These are phyloP conservation scores for Eucalyptus lansdowneana DNA, from an alignment of 345 rosid species.

Conservation along the genomic window DNA sequence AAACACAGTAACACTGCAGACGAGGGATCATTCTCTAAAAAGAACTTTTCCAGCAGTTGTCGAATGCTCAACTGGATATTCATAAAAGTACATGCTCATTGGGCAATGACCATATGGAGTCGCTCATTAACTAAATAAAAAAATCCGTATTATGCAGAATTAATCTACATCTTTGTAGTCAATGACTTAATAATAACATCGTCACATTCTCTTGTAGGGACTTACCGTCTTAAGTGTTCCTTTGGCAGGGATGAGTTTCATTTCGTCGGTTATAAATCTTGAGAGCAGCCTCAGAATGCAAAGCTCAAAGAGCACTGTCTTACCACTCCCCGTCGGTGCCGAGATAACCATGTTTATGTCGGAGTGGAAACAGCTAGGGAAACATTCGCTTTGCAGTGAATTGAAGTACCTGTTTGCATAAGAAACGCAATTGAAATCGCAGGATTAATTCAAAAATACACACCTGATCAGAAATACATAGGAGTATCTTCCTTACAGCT, in stretches of 20 bases:
- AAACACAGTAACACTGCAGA: not conserved
- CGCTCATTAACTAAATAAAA: not conserved
- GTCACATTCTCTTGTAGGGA: not conserved
- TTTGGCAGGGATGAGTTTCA: slow-evolving; percentile 47
- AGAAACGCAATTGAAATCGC: not conserved
- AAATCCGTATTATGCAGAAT: not conserved
- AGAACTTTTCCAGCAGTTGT: not conserved
- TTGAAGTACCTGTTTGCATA: slow-evolving; percentile 58
- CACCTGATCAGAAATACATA: not conserved
- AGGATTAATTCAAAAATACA: not conserved
- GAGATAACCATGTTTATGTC: slow-evolving; percentile 89
- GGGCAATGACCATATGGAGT: not conserved
- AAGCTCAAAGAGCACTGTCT: slow-evolving; percentile 90
- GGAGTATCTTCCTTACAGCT: not conserved
- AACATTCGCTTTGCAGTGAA: slow-evolving; percentile 94
- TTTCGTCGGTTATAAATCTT: slow-evolving; percentile 47
- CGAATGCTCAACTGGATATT: not conserved
- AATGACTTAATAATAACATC: not conserved
- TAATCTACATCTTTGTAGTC: not conserved
- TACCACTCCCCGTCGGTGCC: slow-evolving; percentile 99
- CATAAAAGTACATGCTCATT: not conserved
- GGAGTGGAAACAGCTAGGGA: slow-evolving; percentile 69
- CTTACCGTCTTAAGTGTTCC: slow-evolving; percentile 93
- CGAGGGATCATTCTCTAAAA: not conserved
- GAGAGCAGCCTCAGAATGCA: slow-evolving; percentile 86